A percentile compares a stretch with the other conserved stretches of the same genome.
phyloP scores from a whole-genome alignment of 768 basidiomycete species.

The Tulasnella calospora region DNA sequence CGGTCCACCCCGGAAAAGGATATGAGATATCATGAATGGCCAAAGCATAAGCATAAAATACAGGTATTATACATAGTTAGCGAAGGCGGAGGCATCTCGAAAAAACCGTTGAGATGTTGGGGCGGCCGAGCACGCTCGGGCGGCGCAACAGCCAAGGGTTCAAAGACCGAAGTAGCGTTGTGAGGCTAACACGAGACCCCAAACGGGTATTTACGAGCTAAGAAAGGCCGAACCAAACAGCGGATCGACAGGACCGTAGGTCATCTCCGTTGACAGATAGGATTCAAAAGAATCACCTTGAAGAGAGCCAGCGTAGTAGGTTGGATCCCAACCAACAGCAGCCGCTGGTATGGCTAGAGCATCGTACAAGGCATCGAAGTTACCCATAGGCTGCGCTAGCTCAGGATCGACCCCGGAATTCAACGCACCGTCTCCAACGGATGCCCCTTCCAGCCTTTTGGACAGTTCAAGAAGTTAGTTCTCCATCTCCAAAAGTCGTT shows the following conservation, averaged over 20 bases:
- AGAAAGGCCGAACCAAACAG: not conserved
- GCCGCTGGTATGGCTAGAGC: not conserved
- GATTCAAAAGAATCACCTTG: not conserved
- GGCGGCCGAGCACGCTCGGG: no score
- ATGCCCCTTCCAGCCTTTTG: not conserved
- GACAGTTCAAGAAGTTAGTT: not conserved
- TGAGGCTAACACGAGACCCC: no score
- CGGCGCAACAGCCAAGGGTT: no score
- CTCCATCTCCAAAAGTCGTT: not conserved
- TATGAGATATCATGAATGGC: no score
- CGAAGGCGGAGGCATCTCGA: no score
- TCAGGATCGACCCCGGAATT: not conserved
- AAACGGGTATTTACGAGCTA: no score
- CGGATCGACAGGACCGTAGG: not conserved
- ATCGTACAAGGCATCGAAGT: not conserved
- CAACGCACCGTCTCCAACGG: not conserved
- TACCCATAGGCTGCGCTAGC: not conserved
- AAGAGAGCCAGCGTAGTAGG: not conserved
- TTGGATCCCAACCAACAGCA: not conserved
- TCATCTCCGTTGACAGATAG: not conserved
- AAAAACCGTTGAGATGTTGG: no score
- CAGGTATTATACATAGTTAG: no score
- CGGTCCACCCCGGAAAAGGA: no score
- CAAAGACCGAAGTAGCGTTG: no score
- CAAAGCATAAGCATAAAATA: no score